Evolutionary conservation across 371 early-diverging fungal genomes (phyloP).

Genomic region (Basidiobolus meristosporus): DNA sequence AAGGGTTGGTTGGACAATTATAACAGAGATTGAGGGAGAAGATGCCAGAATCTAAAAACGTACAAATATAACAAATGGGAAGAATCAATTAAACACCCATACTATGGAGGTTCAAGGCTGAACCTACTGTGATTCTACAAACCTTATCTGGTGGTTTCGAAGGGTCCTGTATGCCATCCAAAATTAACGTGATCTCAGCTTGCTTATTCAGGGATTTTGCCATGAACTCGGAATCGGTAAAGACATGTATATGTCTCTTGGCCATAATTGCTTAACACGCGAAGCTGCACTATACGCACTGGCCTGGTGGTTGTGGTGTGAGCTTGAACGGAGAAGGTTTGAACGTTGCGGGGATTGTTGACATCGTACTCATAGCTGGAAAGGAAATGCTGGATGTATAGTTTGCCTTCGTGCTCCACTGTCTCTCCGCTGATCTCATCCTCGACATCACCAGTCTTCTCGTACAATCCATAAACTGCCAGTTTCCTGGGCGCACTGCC

Average conservation of each 20-base stretch:
- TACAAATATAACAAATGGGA: too few relatives aligned
- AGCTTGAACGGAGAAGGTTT: conserved; percentile 16
- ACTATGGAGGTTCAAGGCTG: too few relatives aligned
- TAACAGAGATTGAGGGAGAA: too few relatives aligned
- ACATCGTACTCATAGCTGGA: background rate
- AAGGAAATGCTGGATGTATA: conserved; percentile 2
- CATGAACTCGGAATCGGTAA: conserved; percentile 64
- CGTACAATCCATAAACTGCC: conserved; percentile 39
- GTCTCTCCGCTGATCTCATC: background rate
- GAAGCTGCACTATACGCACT: conserved; percentile 18
- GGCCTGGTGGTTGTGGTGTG: conserved; percentile 8
- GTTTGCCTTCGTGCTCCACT: background rate
- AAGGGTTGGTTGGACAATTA: too few relatives aligned
- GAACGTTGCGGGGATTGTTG: conserved; percentile 7
- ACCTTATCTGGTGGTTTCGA: too few relatives aligned
- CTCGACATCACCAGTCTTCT: background rate
- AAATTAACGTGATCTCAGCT: too few relatives aligned
- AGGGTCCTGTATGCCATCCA: too few relatives aligned
- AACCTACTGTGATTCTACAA: too few relatives aligned
- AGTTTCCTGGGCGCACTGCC: conserved; percentile 38
- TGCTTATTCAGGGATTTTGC: conserved; percentile 3
- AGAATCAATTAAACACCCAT: too few relatives aligned
- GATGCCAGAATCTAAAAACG: too few relatives aligned
- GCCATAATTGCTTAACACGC: conserved; percentile 51
- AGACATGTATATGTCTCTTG: conserved; percentile 50